Evolutionary conservation across 2,329 filamentous ascomycete genomes (phyloP).

Genomic region (Colletotrichum sp.): DNA sequence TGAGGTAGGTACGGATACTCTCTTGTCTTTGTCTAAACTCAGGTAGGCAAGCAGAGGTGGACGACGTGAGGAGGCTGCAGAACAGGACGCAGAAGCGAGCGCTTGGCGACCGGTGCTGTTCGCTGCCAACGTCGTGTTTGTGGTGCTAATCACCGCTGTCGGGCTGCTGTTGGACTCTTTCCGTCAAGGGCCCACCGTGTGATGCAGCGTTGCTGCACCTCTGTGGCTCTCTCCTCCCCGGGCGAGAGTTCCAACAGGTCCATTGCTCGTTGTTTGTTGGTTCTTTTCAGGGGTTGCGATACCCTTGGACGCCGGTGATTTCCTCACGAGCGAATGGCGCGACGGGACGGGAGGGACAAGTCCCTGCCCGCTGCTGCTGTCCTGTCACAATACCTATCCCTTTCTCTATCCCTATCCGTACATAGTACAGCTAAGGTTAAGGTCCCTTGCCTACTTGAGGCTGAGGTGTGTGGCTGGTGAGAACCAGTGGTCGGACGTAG

Average conservation of each 20-base stretch:
- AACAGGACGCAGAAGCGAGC: conserved; percentile 10
- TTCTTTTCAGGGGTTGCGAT: conserved; percentile 3
- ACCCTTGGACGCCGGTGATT: neutral
- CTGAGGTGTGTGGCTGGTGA: neutral
- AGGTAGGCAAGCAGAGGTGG: conserved; percentile 2
- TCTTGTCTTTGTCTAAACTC: neutral
- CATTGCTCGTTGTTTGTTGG: neutral
- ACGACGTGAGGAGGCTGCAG: neutral
- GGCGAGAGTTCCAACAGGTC: neutral
- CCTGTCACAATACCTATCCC: too few relatives aligned
- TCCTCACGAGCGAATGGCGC: neutral
- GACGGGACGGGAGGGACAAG: neutral
- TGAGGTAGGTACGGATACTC: neutral
- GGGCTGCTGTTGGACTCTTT: neutral
- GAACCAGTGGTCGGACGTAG: neutral
- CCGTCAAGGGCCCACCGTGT: neutral
- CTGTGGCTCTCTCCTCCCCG: neutral
- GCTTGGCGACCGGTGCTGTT: conserved; percentile 9
- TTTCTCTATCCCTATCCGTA: too few relatives aligned
- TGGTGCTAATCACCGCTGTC: conserved; percentile 5
- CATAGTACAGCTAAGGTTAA: too few relatives aligned
- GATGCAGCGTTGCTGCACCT: conserved; percentile 15
- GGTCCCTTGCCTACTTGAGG: too few relatives aligned
- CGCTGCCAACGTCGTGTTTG: neutral
- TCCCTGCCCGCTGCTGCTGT: neutral